phyloP scores from a whole-genome alignment of 129 eudicot species.

The Smallanthus sonchifolius region DNA sequence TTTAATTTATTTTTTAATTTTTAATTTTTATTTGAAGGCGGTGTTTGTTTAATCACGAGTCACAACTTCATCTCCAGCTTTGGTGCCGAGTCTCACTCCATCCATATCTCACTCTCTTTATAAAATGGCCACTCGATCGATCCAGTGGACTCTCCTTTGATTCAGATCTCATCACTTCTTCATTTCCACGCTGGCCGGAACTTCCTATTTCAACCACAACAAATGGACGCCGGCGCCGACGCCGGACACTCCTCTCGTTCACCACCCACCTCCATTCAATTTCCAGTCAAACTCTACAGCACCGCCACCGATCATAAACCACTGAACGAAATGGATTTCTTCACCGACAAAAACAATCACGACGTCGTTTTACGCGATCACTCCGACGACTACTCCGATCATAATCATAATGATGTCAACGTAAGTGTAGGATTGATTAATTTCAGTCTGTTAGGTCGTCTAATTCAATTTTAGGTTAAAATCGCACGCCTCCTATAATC shows the following conservation, averaged over 20 bases:
- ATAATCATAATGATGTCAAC: constrained; percentile 35
- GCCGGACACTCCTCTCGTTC: constrained; percentile 14
- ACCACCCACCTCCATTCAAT: constrained; percentile 30
- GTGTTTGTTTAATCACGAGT: constrained; percentile 24
- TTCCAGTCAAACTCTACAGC: constrained; percentile 45
- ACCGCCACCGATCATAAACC: constrained; percentile 22
- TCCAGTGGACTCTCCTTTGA: constrained; percentile 65
- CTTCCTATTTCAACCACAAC: constrained; percentile 1
- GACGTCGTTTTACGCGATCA: background rate
- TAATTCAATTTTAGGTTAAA: too few species aligned
- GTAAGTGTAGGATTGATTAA: constrained; percentile 24
- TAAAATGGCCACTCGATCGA: constrained; percentile 51
- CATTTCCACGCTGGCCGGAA: constrained; percentile 20
- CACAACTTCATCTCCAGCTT: constrained; percentile 38
- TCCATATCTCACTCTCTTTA: constrained; percentile 22
- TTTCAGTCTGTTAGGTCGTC: too few species aligned
- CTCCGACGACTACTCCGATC: constrained; percentile 8
- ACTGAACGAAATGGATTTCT: constrained; percentile 53
- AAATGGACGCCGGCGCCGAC: constrained; percentile 24
- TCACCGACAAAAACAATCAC: constrained; percentile 32
- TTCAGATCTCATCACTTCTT: constrained; percentile 41
- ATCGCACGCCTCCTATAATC: background rate
- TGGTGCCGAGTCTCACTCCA: constrained; percentile 51
- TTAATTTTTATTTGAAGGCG: background rate
- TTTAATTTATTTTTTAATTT: constrained; percentile 17